Base-by-base conservation (phyloP, 805 yeast species). In the Candida endomychidarum region DNA sequence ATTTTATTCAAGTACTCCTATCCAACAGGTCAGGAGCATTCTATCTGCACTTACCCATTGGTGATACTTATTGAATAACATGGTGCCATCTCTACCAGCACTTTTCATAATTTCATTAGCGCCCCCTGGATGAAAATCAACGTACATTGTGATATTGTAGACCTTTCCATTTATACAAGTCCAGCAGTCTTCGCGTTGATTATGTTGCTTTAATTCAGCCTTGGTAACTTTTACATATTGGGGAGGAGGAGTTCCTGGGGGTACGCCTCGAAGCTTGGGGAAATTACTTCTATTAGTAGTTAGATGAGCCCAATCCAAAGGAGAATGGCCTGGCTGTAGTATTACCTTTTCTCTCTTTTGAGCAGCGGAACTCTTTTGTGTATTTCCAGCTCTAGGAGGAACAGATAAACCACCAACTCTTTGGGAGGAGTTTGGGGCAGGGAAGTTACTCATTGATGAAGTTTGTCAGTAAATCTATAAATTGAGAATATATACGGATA, bases 61-160 rank as follows among this genome's bases (percentile, higher is more conserved):
- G 47, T 77, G 81, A 46, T 83, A 85, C 60, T 81, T 80, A 59
- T 81, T 78, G 54, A 91, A 91, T 45, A 86, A 54, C 2, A 63
- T 49, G 3, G 96, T 87, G 1, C 91, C 93, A 57, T 91, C 97
- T 36, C 71, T 70, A 0, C 96, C 96, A 1, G 95, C 93, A 52
- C 84, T 78, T 37, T 78, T 75, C 78, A 86, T 68, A 29, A 91
- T 64, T 53, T 88, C 86, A 5, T 77, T 79, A 3, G 71, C 80
- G 2, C 99, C 99, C 24, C 99, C 99, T 0, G 99, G 99, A 51
- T 91, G 99, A 59, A 81, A 93, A 40, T 77, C 68, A 24, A 93
- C 56, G 59, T 93, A 91, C 9, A 84, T 80, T 0, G 96, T 81
- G n/a, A 91, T 69, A 54, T 90, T 87, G 65, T 86, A 91, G 2